Percentiles rank a stretch among this genome's conserved stretches.
Evolutionary conservation across 495 filamentous ascomycete species (phyloP).

Genomic region (Aspergillus asperescens): DNA sequence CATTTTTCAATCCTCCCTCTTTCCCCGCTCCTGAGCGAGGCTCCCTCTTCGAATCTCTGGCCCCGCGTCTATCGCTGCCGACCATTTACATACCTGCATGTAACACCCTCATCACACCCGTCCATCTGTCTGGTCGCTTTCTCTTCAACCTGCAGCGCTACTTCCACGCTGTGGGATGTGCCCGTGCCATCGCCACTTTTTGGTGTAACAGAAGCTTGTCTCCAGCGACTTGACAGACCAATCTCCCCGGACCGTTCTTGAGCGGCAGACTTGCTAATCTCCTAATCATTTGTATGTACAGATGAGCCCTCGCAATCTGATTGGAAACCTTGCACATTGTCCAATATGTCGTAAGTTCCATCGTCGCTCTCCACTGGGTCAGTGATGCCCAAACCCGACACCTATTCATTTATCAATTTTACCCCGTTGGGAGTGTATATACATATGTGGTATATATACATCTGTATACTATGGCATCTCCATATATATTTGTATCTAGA

Average conservation of each 20-base stretch:
- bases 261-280: slow-evolving; percentile 41
- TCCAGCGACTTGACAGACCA: slow-evolving; percentile 33
- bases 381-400: slow-evolving; percentile 2
- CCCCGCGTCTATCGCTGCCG: slow-evolving; percentile 12
- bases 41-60: slow-evolving; percentile 20
- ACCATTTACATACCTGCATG: slow-evolving; percentile 20
- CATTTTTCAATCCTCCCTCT: slow-evolving; percentile 1
- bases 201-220: slow-evolving; percentile 39
- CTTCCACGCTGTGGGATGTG: slow-evolving; percentile 39
- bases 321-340: slow-evolving; percentile 34
- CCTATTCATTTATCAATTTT: slow-evolving; percentile 2
- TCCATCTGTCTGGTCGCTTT: slow-evolving; percentile 28
- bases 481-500: slow-evolving; percentile 8
- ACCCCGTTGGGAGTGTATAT: slow-evolving; percentile 4
- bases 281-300: slow-evolving; percentile 41
- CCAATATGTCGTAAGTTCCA: slow-evolving; percentile 51
- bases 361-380: slow-evolving; percentile 22
- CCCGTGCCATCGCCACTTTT: slow-evolving; percentile 40
- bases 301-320: slow-evolving; percentile 40
- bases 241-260: slow-evolving; percentile 30
- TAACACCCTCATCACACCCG: slow-evolving; percentile 21
- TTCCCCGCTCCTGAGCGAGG: slow-evolving; percentile 28
- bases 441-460: slow-evolving; percentile 13
- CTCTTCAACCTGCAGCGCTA: slow-evolving; percentile 30
- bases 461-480: slow-evolving; percentile 1